These are phyloP conservation scores for Apophysomyces trapeziformis DNA, from an alignment of 371 early-diverging fungal genomes.

Conservation along the genomic window DNA sequence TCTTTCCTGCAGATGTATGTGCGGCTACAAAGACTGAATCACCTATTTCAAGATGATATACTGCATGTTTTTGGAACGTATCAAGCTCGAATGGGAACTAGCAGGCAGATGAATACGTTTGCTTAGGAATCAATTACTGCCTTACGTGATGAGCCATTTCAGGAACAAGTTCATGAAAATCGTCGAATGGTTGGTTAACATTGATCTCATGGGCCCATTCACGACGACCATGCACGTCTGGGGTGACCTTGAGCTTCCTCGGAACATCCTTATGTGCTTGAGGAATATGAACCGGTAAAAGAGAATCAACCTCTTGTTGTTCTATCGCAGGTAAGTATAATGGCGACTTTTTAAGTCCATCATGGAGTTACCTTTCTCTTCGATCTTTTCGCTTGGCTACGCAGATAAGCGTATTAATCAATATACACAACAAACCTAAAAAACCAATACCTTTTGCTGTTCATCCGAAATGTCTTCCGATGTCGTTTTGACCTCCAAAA, in stretches of 20 bases:
- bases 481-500: constrained; percentile 39
- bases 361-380: neutral
- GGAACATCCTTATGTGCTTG: constrained; percentile 25
- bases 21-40: constrained; percentile 99
- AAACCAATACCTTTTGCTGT: constrained; percentile 16
- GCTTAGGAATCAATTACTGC: neutral
- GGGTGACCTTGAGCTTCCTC: constrained; percentile 38
- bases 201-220: constrained; percentile 96
- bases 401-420: neutral
- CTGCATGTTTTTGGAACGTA: constrained; percentile 98
- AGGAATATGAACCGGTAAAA: constrained; percentile 33
- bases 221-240: constrained; percentile 48
- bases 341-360: neutral
- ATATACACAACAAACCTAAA: no score
- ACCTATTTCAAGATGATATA: constrained; percentile 94
- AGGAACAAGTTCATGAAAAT: constrained; percentile 85
- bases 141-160: constrained; percentile 77
- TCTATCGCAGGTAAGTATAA: neutral
- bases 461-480: constrained; percentile 26
- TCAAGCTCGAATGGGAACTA: constrained; percentile 96
- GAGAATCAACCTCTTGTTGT: constrained; percentile 43
- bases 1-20: constrained; percentile 99
- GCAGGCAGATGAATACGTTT: neutral
- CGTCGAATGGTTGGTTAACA: constrained; percentile 78
- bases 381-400: neutral